A percentile compares a stretch with the other conserved stretches of the same genome.
Conservation (phyloP, 768 basidiomycete species). For the Suillus occidentalis region DNA sequence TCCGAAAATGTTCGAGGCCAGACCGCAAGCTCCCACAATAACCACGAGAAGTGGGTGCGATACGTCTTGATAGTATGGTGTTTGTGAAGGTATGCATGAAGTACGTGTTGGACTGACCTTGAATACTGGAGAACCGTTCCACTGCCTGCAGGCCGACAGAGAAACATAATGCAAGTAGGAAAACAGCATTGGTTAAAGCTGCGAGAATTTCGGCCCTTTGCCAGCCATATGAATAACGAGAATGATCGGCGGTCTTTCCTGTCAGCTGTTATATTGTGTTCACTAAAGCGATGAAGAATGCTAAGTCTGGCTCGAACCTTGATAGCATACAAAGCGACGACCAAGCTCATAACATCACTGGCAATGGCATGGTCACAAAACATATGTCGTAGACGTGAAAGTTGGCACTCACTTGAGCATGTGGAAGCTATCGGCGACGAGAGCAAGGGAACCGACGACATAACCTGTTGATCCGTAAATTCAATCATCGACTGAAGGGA, state of each 20-base stretch:
- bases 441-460: conserved; percentile 90
- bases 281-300: neutral
- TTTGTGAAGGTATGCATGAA: neutral
- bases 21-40: conserved; percentile 83
- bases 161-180: conserved; percentile 94
- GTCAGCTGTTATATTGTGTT: conserved; percentile 53
- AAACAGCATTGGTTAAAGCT: conserved; percentile 94
- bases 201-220: conserved; percentile 96
- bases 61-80: conserved; percentile 57
- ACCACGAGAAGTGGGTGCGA: conserved; percentile 86
- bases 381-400: neutral
- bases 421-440: conserved; percentile 96
- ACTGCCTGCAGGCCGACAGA: conserved; percentile 92
- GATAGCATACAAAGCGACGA: conserved; percentile 97
- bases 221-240: conserved; percentile 96
- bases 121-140: conserved; percentile 82
- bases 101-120: conserved; percentile 46
- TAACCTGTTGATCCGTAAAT: conserved; percentile 55
- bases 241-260: conserved; percentile 54
- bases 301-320: conserved; percentile 43
- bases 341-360: conserved; percentile 95
- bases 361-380: conserved; percentile 13
- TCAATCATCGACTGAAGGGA: neutral
- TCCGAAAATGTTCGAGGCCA: conserved; percentile 91
- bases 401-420: conserved; percentile 87